Conservation (phyloP, 116 monocot genomes). For the Posidonia oceanica region DNA sequence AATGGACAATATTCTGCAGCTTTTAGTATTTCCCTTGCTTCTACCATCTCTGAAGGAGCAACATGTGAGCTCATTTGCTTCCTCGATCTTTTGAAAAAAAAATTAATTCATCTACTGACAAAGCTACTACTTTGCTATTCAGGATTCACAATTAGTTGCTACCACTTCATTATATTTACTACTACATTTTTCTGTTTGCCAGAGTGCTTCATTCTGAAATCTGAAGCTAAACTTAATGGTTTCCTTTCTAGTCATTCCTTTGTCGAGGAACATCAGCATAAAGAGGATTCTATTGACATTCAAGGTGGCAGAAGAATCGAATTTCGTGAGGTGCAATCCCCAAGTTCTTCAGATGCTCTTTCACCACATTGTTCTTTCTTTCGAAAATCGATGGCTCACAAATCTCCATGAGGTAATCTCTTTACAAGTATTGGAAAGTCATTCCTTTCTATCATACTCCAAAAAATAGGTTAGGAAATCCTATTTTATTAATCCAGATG, state of each 20-base stretch:
- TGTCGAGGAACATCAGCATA: conserved; percentile 13
- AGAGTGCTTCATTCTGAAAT: conserved; percentile 25
- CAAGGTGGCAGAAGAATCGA: conserved; percentile 6
- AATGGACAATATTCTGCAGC: conserved; percentile 64
- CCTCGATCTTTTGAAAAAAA: not conserved
- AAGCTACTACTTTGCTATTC: conserved; percentile 4
- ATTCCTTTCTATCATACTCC: too few species aligned
- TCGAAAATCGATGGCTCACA: conserved; percentile 11
- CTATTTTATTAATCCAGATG: too few species aligned
- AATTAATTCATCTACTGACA: not conserved
- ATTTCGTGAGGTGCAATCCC: conserved; percentile 9
- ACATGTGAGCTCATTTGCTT: conserved; percentile 22
- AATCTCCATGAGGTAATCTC: conserved; percentile 50
- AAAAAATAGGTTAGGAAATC: too few species aligned
- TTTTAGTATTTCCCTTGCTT: conserved; percentile 78
- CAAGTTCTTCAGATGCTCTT: conserved; percentile 2
- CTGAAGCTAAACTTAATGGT: conserved; percentile 41
- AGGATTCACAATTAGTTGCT: conserved; percentile 53
- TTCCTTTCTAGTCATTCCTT: conserved; percentile 9
- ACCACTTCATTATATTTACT: conserved; percentile 65
- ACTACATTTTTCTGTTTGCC: conserved; percentile 61
- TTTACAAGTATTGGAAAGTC: too few species aligned
- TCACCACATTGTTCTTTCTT: conserved; percentile 6
- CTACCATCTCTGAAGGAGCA: conserved; percentile 62
- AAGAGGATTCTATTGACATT: conserved; percentile 15